Evolutionary conservation across 2,329 filamentous ascomycete species (phyloP).

Genomic region (Ciborinia camelliae): DNA sequence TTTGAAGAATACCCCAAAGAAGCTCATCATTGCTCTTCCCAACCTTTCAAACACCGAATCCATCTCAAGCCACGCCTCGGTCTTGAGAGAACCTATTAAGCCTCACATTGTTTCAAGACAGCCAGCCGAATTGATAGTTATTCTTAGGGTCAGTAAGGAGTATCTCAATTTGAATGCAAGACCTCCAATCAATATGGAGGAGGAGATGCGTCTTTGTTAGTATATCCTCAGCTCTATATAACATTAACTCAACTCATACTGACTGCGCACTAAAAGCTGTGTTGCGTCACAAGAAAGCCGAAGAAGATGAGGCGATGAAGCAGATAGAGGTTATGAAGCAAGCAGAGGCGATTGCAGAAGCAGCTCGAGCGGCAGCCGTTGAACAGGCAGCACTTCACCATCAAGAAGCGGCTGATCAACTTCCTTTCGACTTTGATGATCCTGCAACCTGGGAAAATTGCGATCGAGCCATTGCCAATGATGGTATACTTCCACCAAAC

Average conservation of each 20-base stretch:
- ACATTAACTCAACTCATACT: too few relatives aligned
- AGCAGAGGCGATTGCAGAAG: not conserved
- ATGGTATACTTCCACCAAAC: too few relatives aligned
- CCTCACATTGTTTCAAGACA: not conserved
- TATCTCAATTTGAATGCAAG: not conserved
- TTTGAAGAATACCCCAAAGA: not conserved
- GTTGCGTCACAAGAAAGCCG: not conserved
- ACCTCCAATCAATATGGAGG: not conserved
- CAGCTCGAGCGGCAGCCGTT: too few relatives aligned
- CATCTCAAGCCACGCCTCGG: too few relatives aligned
- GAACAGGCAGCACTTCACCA: not conserved
- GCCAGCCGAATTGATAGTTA: not conserved
- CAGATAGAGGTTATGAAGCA: not conserved
- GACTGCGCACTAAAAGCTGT: not conserved
- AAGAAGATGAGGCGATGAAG: not conserved
- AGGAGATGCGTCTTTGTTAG: constrained; percentile 10
- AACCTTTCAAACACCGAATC: too few relatives aligned
- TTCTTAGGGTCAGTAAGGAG: not conserved
- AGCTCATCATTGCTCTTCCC: not conserved
- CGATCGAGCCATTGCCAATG: not conserved
- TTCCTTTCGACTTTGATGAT: not conserved
- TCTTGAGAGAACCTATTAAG: not conserved
- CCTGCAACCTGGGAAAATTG: not conserved
- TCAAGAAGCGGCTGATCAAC: not conserved
- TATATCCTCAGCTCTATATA: not conserved